Base-by-base conservation (phyloP, 202 grass and related monocot genomes). In the Schoenoplectus tabernaemontani region DNA sequence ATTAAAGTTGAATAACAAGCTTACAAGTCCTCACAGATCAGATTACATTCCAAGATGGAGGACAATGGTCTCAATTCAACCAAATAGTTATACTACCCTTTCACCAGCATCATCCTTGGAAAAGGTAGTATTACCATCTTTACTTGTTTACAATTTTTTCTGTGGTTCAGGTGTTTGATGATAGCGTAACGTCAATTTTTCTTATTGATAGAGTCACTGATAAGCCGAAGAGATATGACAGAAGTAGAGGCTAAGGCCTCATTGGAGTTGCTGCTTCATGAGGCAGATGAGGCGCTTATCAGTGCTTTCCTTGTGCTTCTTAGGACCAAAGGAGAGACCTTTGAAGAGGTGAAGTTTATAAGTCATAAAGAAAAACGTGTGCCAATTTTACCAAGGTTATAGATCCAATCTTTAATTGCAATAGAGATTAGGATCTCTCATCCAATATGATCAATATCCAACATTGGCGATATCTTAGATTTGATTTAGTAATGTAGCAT, bases 241-340 rank as follows among this genome's bases (percentile, higher is more conserved):
- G 81, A 87, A 74, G 64, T 71, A 28, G 41, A 72, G 85, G 81
- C 85, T 7, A 81, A 87, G 61, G 74, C 50, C 4, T 80, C 73
- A 16, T 56, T 87, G 3, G 76, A 75, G 2, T 69, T 83, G 61
- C 64, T 87, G 7, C 62, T 87, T 23, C 3, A 26, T 0, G 81
- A 83, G 44, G 64, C 15, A n/a, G 71, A 87, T 60, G 85, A 87
- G 41, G 81, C 81, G 5, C 79, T 87, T 39, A 83, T 87, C 56
- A 83, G 85, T 78, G 85, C 85, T n/a, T 87, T 87, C 47, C 81
- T 87, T 4, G 81, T 87, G 20, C 85, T 87, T 58, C 54, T 87
- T 57, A 57, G 80, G n/a, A 74, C 81, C 39, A 87, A 87, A 75
- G 85, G 85, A 59, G 85, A 87, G 81, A 87, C 85, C 43, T 83